Percentiles rank a stretch among this genome's conserved stretches.
These are phyloP conservation scores for Phanerochaete carnosa DNA, from an alignment of 768 basidiomycete species.

Conservation along the genomic window DNA sequence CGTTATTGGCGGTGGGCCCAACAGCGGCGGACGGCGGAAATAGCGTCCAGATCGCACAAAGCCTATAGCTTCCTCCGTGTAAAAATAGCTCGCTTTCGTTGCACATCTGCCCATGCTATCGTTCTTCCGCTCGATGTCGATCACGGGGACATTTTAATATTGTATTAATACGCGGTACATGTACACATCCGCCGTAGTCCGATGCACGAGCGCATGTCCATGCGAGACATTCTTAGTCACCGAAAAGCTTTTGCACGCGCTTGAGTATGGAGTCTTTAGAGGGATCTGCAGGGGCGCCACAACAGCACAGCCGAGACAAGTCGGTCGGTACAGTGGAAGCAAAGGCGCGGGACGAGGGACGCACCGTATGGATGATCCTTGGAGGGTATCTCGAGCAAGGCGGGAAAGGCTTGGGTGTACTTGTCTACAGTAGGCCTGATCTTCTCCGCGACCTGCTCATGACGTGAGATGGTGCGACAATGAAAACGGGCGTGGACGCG, in stretches of 20 bases:
- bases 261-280: conserved; percentile 94
- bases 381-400: conserved; percentile 94
- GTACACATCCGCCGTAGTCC: conserved; percentile 1
- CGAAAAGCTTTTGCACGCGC: conserved; percentile 94
- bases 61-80: background rate
- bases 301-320: background rate
- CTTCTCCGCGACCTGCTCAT: conserved; percentile 85
- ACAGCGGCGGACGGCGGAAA: conserved; percentile 10
- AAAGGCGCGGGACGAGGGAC: conserved; percentile 20
- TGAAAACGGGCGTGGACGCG: background rate
- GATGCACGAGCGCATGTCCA: background rate
- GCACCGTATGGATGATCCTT: conserved; percentile 98
- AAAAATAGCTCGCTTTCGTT: background rate
- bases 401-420: conserved; percentile 95
- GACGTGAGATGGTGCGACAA: background rate
- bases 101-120: background rate
- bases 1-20: conserved; percentile 4
- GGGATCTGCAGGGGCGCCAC: conserved; percentile 58
- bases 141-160: background rate
- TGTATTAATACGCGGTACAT: conserved; percentile 13
- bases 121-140: background rate
- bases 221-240: conserved; percentile 55
- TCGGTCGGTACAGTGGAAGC: conserved; percentile 17
- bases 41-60: background rate
- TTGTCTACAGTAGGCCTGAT: conserved; percentile 93